phyloP scores from a whole-genome alignment of 352 stramenopile species.

The Pythium myriotylum region DNA sequence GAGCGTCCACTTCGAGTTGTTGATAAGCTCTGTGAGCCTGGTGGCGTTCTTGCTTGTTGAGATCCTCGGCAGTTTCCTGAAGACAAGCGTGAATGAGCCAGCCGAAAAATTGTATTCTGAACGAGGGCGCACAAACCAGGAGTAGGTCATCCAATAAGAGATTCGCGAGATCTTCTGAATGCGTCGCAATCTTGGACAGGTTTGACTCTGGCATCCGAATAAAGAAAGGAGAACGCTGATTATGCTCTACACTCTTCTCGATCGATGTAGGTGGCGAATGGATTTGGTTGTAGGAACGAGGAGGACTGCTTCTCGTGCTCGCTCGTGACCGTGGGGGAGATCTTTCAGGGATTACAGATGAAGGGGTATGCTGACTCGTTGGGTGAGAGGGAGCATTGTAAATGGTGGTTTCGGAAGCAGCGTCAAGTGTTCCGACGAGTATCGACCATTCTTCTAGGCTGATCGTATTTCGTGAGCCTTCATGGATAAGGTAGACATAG shows the following conservation, averaged over 20 bases:
- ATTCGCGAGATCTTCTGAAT: conserved; percentile 56
- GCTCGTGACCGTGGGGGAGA: conserved; percentile 8
- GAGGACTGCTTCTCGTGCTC: conserved; percentile 7
- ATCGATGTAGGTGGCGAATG: background rate
- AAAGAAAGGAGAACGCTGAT: conserved; percentile 25
- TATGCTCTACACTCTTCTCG: background rate
- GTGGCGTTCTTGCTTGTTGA: conserved; percentile 56
- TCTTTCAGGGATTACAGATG: background rate
- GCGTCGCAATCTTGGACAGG: conserved; percentile 41
- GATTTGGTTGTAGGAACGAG: conserved; percentile 3
- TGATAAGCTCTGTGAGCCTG: conserved; percentile 32
- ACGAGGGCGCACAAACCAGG: conserved; percentile 55
- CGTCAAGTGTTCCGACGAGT: conserved; percentile 63
- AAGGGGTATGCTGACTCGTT: conserved; percentile 10
- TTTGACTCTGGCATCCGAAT: conserved; percentile 40
- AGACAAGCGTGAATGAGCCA: background rate
- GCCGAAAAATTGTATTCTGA: too few species aligned
- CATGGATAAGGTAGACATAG: conserved; percentile 76
- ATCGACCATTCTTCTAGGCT: conserved; percentile 70
- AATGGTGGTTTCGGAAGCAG: conserved; percentile 45
- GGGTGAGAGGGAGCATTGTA: background rate
- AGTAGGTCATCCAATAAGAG: conserved; percentile 68
- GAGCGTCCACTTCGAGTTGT: conserved; percentile 31
- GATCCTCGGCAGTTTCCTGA: conserved; percentile 59
- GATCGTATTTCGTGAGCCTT: conserved; percentile 56